Evolutionary conservation across 257 asterid species (phyloP).

Genomic region (Lantana camara): DNA sequence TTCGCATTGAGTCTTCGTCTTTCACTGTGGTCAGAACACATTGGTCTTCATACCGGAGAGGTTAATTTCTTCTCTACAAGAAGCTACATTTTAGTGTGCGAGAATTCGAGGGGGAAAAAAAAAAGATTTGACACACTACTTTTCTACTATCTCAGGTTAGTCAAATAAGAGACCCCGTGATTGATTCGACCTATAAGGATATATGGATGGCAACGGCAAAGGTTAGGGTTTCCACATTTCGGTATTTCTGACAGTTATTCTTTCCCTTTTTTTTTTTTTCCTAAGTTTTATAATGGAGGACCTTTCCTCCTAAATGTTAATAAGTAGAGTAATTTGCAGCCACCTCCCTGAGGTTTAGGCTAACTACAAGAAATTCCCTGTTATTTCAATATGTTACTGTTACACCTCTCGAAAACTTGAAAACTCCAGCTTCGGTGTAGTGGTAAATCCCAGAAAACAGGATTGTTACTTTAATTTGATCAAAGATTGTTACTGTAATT

Average conservation of each 20-base stretch:
- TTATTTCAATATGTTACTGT: too few relatives aligned
- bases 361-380: too few relatives aligned
- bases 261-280: not conserved
- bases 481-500: not conserved
- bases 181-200: constrained; percentile 83
- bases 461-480: too few relatives aligned
- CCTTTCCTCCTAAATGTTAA: too few relatives aligned
- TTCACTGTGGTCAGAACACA: constrained; percentile 95
- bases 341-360: too few relatives aligned
- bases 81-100: constrained; percentile 16
- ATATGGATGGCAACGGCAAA: constrained; percentile 96
- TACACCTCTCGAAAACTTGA: too few relatives aligned
- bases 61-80: constrained; percentile 35
- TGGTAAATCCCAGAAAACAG: too few relatives aligned
- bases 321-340: too few relatives aligned
- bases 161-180: constrained; percentile 78
- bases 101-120: too few relatives aligned
- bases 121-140: constrained; percentile 21
- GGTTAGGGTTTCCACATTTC: constrained; percentile 46
- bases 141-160: constrained; percentile 47
- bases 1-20: constrained; percentile 83
- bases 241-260: not conserved
- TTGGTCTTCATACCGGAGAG: constrained; percentile 83
- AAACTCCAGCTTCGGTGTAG: too few relatives aligned
- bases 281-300: not conserved